These are phyloP conservation scores for Jackrogersella minutella DNA, from an alignment of 495 filamentous ascomycete species.

Conservation along the genomic window DNA sequence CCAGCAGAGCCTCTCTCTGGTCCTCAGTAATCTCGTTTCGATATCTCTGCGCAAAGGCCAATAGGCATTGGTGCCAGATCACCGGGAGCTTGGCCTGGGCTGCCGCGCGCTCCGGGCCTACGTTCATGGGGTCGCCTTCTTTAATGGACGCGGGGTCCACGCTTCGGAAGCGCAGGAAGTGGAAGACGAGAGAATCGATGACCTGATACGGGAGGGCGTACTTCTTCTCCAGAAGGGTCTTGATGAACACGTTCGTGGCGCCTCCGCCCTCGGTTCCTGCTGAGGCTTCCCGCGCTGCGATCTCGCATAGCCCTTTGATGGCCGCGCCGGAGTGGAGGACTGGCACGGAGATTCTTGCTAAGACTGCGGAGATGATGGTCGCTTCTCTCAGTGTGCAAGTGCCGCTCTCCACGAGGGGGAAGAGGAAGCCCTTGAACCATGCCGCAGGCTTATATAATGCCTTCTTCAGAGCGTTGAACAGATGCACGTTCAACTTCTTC, in stretches of 20 bases:
- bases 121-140: conserved; percentile 56
- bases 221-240: conserved; percentile 91
- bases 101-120: conserved; percentile 54
- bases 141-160: conserved; percentile 52
- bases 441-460: conserved; percentile 93
- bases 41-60: conserved; percentile 94
- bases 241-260: conserved; percentile 92
- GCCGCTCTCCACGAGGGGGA: conserved; percentile 78
- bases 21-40: conserved; percentile 79
- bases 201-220: conserved; percentile 92
- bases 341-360: conserved; percentile 69
- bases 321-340: conserved; percentile 93
- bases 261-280: conserved; percentile 75
- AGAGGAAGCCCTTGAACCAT: conserved; percentile 96
- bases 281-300: conserved; percentile 84
- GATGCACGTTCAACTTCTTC: conserved; percentile 95
- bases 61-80: conserved; percentile 82
- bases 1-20: conserved; percentile 82
- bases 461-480: conserved; percentile 92
- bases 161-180: conserved; percentile 88
- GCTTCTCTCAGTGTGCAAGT: conserved; percentile 81
- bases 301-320: conserved; percentile 88
- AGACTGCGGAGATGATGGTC: conserved; percentile 83
- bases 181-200: conserved; percentile 92
- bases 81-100: conserved; percentile 75